These are phyloP conservation scores for Coemansia sp. DNA, from an alignment of 192 early-diverging fungal genomes.

Conservation along the genomic window DNA sequence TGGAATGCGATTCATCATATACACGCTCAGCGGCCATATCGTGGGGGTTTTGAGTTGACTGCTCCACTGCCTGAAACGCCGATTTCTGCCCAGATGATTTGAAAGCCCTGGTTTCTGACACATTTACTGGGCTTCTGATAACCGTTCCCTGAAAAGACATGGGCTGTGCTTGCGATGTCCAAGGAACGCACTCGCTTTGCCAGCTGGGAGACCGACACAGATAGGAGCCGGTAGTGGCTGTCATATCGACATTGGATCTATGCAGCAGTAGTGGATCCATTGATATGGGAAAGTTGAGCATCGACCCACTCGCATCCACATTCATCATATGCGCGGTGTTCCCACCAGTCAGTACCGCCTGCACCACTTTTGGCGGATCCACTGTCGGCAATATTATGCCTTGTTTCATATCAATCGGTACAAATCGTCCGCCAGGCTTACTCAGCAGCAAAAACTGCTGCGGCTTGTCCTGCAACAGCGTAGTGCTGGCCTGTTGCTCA, in stretches of 20 bases:
- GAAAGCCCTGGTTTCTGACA: constrained; percentile 1
- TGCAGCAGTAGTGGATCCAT: constrained; percentile 21
- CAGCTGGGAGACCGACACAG: constrained; percentile 44
- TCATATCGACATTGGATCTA: constrained; percentile 16
- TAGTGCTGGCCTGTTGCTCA: not conserved
- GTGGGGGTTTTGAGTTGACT: not conserved
- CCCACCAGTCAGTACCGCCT: constrained; percentile 25
- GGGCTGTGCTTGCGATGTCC: constrained; percentile 16
- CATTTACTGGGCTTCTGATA: constrained; percentile 17
- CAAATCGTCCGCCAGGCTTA: constrained; percentile 55
- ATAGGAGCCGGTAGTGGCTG: constrained; percentile 27
- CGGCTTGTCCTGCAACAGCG: constrained; percentile 1
- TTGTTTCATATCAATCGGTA: constrained; percentile 48
- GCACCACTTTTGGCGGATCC: constrained; percentile 28
- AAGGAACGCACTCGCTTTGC: constrained; percentile 44
- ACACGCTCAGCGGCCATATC: not conserved
- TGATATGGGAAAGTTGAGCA: constrained; percentile 29
- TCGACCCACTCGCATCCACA: constrained; percentile 24
- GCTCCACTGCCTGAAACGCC: constrained; percentile 1
- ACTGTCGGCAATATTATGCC: constrained; percentile 40
- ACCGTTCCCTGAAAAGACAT: constrained; percentile 16
- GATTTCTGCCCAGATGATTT: constrained; percentile 8
- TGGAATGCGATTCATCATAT: not conserved
- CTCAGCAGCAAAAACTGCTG: constrained; percentile 48
- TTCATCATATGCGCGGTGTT: constrained; percentile 52